phyloP scores from a whole-genome alignment of 164 flowering plant genomes.

The Santalum album region DNA sequence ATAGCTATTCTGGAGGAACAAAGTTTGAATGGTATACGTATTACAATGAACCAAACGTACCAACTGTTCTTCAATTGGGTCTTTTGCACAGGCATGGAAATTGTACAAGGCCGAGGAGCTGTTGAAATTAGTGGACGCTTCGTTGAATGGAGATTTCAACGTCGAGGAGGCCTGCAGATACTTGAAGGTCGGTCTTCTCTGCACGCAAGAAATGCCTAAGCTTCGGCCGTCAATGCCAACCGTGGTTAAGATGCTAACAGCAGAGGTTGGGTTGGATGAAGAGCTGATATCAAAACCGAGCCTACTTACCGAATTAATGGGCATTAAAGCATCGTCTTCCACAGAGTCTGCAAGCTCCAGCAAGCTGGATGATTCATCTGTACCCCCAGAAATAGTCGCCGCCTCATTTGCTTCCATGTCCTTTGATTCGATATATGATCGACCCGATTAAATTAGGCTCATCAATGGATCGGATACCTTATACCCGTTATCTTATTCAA shows the following conservation, averaged over 20 bases:
- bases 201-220: neutral
- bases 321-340: no score
- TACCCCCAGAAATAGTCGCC: no score
- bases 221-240: neutral
- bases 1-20: no score
- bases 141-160: neutral
- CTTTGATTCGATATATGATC: no score
- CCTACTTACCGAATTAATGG: neutral
- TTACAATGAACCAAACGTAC: no score
- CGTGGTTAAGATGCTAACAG: neutral
- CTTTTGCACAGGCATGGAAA: neutral
- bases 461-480: no score
- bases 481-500: no score
- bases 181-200: neutral
- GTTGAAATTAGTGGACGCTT: neutral
- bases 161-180: neutral
- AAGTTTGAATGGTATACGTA: no score
- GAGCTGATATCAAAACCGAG: neutral
- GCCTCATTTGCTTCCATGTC: no score
- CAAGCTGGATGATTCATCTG: constrained; percentile 10
- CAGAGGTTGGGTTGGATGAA: neutral
- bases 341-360: neutral
- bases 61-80: no score
- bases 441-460: no score
- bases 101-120: neutral